Conservation (phyloP, 169 alveolate species). For the Babesia bigemina region DNA sequence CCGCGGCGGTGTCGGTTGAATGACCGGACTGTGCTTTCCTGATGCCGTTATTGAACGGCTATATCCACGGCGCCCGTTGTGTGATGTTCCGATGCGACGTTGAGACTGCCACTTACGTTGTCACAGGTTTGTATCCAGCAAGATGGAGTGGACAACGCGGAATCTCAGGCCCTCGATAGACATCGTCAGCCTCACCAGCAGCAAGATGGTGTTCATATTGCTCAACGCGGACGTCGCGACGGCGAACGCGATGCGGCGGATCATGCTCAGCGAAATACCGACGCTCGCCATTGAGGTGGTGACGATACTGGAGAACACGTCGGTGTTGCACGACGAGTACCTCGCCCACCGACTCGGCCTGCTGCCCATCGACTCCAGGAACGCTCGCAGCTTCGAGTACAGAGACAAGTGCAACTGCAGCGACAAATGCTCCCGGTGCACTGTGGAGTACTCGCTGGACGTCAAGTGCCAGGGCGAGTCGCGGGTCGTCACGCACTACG, state of each 20-base stretch:
- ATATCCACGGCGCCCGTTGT: too few species aligned
- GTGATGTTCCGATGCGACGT: too few species aligned
- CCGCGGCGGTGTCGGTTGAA: too few species aligned
- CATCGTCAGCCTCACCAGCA: slow-evolving; percentile 73
- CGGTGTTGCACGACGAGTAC: slow-evolving; percentile 95
- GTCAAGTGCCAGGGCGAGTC: slow-evolving; percentile 89
- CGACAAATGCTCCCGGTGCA: slow-evolving; percentile 88
- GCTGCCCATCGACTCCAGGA: slow-evolving; percentile 89
- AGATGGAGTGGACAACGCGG: slow-evolving; percentile 77
- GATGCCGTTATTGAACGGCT: too few species aligned
- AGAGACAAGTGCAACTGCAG: slow-evolving; percentile 90
- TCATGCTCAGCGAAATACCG: slow-evolving; percentile 94
- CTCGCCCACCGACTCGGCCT: slow-evolving; percentile 94
- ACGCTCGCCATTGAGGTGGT: slow-evolving; percentile 95
- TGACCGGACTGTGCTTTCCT: too few species aligned
- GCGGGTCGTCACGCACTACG: slow-evolving; percentile 84
- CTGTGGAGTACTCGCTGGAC: slow-evolving; percentile 87
- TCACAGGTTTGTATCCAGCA: not conserved
- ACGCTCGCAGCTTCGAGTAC: slow-evolving; percentile 87
- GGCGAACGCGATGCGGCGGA: slow-evolving; percentile 94
- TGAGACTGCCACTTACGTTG: too few species aligned
- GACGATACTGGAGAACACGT: slow-evolving; percentile 90
- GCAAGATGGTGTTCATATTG: slow-evolving; percentile 83
- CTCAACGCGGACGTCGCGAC: slow-evolving; percentile 88
- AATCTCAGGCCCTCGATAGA: slow-evolving; percentile 76